Evolutionary conservation across 257 asterid species (phyloP).

Genomic region (Salvia hispanica): DNA sequence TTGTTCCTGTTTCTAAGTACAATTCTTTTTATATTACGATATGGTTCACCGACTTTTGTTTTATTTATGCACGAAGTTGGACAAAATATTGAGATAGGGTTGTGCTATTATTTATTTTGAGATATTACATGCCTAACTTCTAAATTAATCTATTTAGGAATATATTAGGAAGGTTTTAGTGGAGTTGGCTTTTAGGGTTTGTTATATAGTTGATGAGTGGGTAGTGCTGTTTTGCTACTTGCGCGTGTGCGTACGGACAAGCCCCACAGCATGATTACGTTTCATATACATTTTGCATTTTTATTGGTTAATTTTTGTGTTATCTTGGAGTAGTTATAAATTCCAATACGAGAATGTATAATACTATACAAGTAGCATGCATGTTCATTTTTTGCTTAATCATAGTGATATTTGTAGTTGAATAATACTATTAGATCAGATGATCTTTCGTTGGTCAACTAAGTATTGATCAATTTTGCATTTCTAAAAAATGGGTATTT

Average conservation of each 20-base stretch:
- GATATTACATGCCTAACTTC: neutral
- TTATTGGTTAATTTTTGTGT: neutral
- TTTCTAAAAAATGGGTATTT: no score
- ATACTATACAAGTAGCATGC: no score
- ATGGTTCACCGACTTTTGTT: slow-evolving; percentile 28
- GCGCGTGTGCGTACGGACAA: slow-evolving; percentile 1
- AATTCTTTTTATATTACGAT: slow-evolving; percentile 13
- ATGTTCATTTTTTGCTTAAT: no score
- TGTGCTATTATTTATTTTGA: neutral
- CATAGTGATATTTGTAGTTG: no score
- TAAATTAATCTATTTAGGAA: neutral
- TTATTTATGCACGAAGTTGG: slow-evolving; percentile 4
- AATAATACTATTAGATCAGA: no score
- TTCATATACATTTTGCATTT: no score
- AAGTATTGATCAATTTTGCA: no score
- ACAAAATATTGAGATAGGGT: neutral
- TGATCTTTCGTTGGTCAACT: no score
- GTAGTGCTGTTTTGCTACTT: neutral
- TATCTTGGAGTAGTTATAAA: neutral
- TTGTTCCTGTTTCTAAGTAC: slow-evolving; percentile 63
- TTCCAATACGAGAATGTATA: no score
- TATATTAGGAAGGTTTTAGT: slow-evolving; percentile 13
- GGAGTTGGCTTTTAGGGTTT: slow-evolving; percentile 42
- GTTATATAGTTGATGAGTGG: slow-evolving; percentile 31
- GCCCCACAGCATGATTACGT: slow-evolving; percentile 8